Base-by-base conservation (phyloP, 192 early-diverging fungal genomes). In the Linnemannia schmuckeri region DNA sequence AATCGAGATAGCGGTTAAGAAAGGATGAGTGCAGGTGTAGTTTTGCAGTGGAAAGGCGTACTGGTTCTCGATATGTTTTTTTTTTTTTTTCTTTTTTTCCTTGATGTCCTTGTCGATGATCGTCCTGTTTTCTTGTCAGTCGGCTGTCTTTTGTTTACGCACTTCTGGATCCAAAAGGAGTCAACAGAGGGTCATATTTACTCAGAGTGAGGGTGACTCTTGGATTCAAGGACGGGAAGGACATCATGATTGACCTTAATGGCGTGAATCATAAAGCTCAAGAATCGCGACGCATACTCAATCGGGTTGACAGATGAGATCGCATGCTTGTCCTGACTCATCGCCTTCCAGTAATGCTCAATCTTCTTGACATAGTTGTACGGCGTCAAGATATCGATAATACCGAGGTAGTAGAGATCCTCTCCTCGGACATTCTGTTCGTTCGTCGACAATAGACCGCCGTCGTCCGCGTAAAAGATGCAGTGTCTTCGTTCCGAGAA, bases 381-480 rank as follows among this genome's bases (percentile, higher is more conserved):
- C 8, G 96, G 94, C 24, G 99, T 99, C 75, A 99, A 92, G 69
- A 99, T 99, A 82, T 99, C 99, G 74, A 99, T 99, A 78, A 99
- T 94, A 20, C 98, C 98, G 79, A 99, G 92, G 83, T 97, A 99
- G 90, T 99, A 99, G 13, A 99, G 90, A 72, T 95, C 90, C 70
- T 92, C 90, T 13, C 92, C 84, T 3, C 95, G 92, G 63, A 93
- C 83, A 82, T 98, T 94, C 61, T 90, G 74, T 70, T 93, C 91
- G 78, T 95, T 94, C 3, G 97, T 96, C 37, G 97, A 92, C 41
- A 91, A 88, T 75, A 96, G 96, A 6, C 99, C 99, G 74, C 98
- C 98, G 70, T 97, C 91, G 63, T 99, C 97, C 41, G 93, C 93
- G 79, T 98, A 98, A 88, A 98, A 99, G 61, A 96, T 87, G 79